A percentile compares a stretch with the other conserved stretches of the same genome.
Evolutionary conservation across 2,329 filamentous ascomycete species (phyloP).

Genomic region (Talaromyces sp.): DNA sequence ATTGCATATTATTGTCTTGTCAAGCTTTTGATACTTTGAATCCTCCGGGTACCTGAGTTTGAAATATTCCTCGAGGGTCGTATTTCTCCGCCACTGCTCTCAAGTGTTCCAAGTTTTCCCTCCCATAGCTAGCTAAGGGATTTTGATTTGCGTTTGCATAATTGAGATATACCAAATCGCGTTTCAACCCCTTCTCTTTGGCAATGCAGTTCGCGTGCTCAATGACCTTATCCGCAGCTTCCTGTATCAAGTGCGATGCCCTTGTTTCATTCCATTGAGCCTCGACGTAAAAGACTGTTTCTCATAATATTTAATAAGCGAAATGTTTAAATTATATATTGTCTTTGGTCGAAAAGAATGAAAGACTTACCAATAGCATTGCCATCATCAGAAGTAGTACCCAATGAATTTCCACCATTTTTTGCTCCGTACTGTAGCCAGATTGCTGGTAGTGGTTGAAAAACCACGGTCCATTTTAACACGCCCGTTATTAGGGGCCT

Average conservation of each 20-base stretch:
- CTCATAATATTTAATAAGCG: too few species aligned
- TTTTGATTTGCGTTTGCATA: conserved; percentile 43
- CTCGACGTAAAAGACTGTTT: background rate
- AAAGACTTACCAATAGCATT: background rate
- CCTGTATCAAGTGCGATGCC: too few species aligned
- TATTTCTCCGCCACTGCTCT: conserved; percentile 20
- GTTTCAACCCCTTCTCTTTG: background rate
- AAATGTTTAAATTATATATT: too few species aligned
- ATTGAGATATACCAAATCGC: conserved; percentile 26
- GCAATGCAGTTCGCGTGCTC: too few species aligned
- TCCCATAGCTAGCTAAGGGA: conserved; percentile 39
- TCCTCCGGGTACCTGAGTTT: conserved; percentile 24
- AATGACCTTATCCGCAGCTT: conserved; percentile 20
- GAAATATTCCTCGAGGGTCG: conserved; percentile 24
- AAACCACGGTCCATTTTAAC: background rate
- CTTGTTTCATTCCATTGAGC: background rate
- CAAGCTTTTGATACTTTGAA: conserved; percentile 18
- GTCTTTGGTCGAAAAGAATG: too few species aligned
- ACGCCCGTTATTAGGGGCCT: too few species aligned
- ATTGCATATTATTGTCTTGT: too few species aligned
- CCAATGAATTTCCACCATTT: background rate
- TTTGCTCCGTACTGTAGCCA: background rate
- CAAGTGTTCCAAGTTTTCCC: conserved; percentile 32
- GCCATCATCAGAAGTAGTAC: background rate
- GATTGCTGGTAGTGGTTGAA: background rate